A percentile compares a stretch with the other conserved stretches of the same genome.
These are phyloP conservation scores for Lactarius quietus DNA, from an alignment of 768 basidiomycete species.

Conservation along the genomic window DNA sequence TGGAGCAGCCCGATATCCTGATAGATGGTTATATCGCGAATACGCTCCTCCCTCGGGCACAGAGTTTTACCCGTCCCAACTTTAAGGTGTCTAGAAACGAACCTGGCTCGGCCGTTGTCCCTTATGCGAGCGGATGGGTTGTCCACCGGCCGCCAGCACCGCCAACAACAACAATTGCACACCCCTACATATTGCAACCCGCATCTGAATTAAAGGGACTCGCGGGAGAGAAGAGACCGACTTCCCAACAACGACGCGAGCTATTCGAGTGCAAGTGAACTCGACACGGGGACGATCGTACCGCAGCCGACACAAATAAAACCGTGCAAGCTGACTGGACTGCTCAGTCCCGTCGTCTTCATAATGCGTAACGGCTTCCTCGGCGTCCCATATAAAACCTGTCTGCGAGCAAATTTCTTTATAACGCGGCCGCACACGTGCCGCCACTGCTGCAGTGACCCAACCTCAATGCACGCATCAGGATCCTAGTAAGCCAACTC, in stretches of 20 bases:
- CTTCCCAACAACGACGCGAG: too few species aligned
- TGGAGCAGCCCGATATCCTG: constrained; percentile 6
- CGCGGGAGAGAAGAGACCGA: background rate
- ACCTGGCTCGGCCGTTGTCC: background rate
- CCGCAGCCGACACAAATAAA: constrained; percentile 8
- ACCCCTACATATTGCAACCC: background rate
- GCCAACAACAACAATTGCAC: background rate
- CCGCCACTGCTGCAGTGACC: background rate
- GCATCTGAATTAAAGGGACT: background rate
- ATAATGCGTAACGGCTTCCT: constrained; percentile 1
- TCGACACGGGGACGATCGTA: constrained; percentile 9
- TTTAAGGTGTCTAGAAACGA: background rate
- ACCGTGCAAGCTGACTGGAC: background rate
- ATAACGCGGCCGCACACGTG: background rate
- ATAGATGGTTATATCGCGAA: constrained; percentile 7
- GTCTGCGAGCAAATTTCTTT: background rate
- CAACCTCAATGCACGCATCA: constrained; percentile 9
- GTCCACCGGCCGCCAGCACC: background rate
- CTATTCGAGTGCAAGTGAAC: constrained; percentile 11
- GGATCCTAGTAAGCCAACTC: background rate
- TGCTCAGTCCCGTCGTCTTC: constrained; percentile 5
- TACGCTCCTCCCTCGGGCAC: constrained; percentile 1
- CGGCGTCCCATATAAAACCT: constrained; percentile 5
- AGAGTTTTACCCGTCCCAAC: background rate
- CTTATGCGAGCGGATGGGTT: background rate